phyloP scores from a whole-genome alignment of 2,329 filamentous ascomycete species.

The Hymenoscyphus infarciens region DNA sequence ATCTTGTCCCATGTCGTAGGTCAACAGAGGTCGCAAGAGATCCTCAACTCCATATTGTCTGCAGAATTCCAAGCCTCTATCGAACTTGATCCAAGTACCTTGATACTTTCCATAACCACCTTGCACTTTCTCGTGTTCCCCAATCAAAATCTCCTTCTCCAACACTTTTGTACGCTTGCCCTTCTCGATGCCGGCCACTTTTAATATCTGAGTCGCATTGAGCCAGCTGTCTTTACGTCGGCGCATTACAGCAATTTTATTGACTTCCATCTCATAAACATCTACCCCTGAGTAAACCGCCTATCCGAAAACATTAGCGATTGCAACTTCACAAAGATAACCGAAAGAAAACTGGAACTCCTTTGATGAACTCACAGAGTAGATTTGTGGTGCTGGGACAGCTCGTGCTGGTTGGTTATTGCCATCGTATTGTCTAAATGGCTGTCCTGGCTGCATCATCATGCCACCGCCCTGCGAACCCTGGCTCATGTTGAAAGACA shows the following conservation, averaged over 20 bases:
- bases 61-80: constrained; percentile 88
- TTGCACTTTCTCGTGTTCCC: constrained; percentile 97
- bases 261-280: constrained; percentile 98
- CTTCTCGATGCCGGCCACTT: constrained; percentile 95
- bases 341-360: too few species aligned
- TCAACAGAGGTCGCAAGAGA: constrained; percentile 67
- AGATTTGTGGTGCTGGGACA: constrained; percentile 50
- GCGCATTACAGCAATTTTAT: constrained; percentile 91
- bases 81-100: constrained; percentile 96
- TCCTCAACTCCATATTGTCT: constrained; percentile 76
- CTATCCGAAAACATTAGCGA: constrained; percentile 37
- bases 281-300: constrained; percentile 93
- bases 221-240: constrained; percentile 92
- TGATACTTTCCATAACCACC: constrained; percentile 99
- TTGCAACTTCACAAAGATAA: not conserved
- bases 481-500: constrained; percentile 37
- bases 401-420: constrained; percentile 26
- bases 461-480: constrained; percentile 33
- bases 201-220: constrained; percentile 97
- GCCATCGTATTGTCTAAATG: constrained; percentile 32
- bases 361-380: constrained; percentile 48
- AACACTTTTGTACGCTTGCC: constrained; percentile 96
- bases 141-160: constrained; percentile 94
- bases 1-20: constrained; percentile 76
- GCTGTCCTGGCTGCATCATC: constrained; percentile 34